Evolutionary conservation across 1,139 yeast species (phyloP).

Genomic region (Yamadazyma taylorii): DNA sequence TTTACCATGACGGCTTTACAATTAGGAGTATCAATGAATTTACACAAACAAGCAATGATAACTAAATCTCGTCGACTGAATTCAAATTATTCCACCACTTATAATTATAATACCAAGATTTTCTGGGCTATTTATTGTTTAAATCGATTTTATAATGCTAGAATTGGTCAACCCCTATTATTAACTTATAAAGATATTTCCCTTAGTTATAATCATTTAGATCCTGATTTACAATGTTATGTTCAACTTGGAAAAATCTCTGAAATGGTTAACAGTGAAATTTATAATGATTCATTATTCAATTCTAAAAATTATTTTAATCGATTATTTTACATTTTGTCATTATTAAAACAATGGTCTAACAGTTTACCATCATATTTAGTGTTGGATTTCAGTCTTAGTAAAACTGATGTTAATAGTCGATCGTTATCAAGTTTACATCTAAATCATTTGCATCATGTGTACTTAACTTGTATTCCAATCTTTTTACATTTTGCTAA

Average conservation of each 20-base stretch:
- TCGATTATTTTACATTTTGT: slow-evolving; percentile 19
- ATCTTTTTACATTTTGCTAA: slow-evolving; percentile 25
- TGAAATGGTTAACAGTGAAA: slow-evolving; percentile 23
- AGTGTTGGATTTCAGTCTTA: slow-evolving; percentile 14
- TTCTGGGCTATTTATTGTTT: slow-evolving; percentile 32
- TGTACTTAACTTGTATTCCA: slow-evolving; percentile 29
- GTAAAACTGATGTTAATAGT: slow-evolving; percentile 10
- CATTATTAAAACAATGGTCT: slow-evolving; percentile 24
- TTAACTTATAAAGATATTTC: slow-evolving; percentile 20
- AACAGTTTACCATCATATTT: slow-evolving; percentile 21
- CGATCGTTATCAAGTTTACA: slow-evolving; percentile 27
- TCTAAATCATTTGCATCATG: slow-evolving; percentile 30
- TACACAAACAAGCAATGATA: slow-evolving; percentile 20
- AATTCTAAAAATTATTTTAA: slow-evolving; percentile 20
- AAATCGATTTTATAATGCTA: slow-evolving; percentile 25
- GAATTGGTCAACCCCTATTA: slow-evolving; percentile 29
- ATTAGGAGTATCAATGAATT: slow-evolving; percentile 26
- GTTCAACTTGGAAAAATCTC: slow-evolving; percentile 27
- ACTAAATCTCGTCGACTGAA: slow-evolving; percentile 7
- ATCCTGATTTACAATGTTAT: slow-evolving; percentile 17
- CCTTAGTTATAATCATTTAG: slow-evolving; percentile 3
- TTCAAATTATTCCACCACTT: slow-evolving; percentile 3
- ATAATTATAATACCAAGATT: slow-evolving; percentile 14
- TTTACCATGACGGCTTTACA: slow-evolving; percentile 28
- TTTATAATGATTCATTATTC: slow-evolving; percentile 20